Conservation (phyloP, 306 rosid genomes). For the Prinsepia uniflora region DNA sequence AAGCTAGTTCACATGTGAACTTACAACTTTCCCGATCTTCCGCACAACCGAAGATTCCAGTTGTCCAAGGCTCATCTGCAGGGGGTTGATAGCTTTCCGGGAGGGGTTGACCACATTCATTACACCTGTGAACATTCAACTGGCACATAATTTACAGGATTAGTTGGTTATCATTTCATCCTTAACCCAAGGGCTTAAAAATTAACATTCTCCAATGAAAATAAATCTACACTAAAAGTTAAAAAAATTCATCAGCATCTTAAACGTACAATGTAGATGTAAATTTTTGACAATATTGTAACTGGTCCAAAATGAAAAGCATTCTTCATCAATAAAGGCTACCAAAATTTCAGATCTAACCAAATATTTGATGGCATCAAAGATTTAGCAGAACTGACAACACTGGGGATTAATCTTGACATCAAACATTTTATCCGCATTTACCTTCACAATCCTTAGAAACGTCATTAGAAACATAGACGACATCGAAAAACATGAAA, state of each 20-base stretch:
- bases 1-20: conserved; percentile 31
- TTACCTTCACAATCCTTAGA: too few relatives aligned
- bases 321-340: neutral
- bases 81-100: conserved; percentile 94
- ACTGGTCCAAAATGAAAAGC: neutral
- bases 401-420: neutral
- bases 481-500: neutral
- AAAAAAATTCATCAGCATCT: neutral
- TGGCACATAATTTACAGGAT: conserved; percentile 27
- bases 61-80: conserved; percentile 93
- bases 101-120: conserved; percentile 83
- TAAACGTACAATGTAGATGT: neutral
- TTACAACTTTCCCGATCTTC: conserved; percentile 92
- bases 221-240: neutral
- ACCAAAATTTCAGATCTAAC: neutral
- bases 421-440: neutral
- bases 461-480: neutral
- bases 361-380: neutral
- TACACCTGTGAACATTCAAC: conserved; percentile 74
- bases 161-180: conserved; percentile 12
- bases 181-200: neutral
- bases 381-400: neutral
- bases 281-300: neutral
- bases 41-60: conserved; percentile 84
- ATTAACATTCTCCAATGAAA: neutral